Evolutionary conservation across 345 rosid genomes (phyloP).

Genomic region (Crucihimalaya himalaica): DNA sequence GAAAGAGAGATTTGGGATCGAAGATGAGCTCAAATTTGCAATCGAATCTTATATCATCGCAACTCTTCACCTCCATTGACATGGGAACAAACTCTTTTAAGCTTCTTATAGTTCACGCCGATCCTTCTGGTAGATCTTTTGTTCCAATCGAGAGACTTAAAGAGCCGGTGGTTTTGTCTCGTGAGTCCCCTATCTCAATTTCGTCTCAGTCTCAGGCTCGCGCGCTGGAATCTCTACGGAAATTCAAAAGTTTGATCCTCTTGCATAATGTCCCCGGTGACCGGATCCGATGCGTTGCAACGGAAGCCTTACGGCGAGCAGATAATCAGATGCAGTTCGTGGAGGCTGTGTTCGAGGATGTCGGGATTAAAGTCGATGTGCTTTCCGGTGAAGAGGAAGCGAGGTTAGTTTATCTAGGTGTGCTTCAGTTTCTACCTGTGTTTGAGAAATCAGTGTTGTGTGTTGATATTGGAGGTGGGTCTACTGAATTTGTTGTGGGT

Average conservation of each 20-base stretch:
- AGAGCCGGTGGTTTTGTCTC: constrained; percentile 54
- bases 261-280: constrained; percentile 36
- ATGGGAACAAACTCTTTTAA: constrained; percentile 78
- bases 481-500: constrained; percentile 69
- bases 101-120: constrained; percentile 58
- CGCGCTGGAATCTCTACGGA: constrained; percentile 48
- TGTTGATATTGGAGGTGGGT: constrained; percentile 77
- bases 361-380: constrained; percentile 50
- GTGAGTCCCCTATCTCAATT: constrained; percentile 49
- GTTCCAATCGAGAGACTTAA: constrained; percentile 49
- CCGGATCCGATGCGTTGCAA: constrained; percentile 61
- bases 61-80: constrained; percentile 65
- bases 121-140: constrained; percentile 53
- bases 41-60: constrained; percentile 1
- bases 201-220: constrained; percentile 47
- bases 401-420: constrained; percentile 56
- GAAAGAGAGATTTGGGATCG: background rate
- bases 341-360: constrained; percentile 38
- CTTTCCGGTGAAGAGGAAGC: constrained; percentile 72
- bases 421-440: constrained; percentile 63
- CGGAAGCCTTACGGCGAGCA: constrained; percentile 63
- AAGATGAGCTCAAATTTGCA: constrained; percentile 38
- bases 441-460: constrained; percentile 51
- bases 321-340: constrained; percentile 45
- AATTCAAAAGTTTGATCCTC: constrained; percentile 45